These are phyloP conservation scores for Bruguiera gymnorhiza DNA, from an alignment of 345 rosid genomes.

Conservation along the genomic window DNA sequence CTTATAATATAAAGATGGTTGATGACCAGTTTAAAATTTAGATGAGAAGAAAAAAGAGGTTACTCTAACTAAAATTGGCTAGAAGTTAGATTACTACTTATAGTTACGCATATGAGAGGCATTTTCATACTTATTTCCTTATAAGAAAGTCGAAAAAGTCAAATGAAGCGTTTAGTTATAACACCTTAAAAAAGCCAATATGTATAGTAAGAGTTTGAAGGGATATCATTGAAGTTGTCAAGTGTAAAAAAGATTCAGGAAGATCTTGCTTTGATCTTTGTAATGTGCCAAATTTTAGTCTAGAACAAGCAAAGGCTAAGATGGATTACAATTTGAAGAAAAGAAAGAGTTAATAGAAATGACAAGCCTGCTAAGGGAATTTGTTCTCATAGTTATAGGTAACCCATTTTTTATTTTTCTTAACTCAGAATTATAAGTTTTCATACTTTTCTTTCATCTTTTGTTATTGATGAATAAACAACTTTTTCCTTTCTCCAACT, in stretches of 20 bases:
- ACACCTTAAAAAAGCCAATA: conserved; percentile 21
- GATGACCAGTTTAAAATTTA: conserved; percentile 12
- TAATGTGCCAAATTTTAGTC: conserved; percentile 5
- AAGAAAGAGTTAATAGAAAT: too few species aligned
- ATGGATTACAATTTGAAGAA: too few species aligned
- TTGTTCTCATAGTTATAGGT: too few species aligned
- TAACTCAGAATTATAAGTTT: too few species aligned
- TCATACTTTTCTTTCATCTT: too few species aligned
- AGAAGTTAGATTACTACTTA: conserved; percentile 8
- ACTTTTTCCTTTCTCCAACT: too few species aligned
- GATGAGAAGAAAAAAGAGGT: conserved; percentile 17
- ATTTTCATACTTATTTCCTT: conserved; percentile 2
- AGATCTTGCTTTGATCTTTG: background rate
- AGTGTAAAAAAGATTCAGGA: conserved; percentile 16
- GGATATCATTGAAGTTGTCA: conserved; percentile 17
- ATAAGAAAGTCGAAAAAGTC: conserved; percentile 11
- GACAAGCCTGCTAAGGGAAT: too few species aligned
- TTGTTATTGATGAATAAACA: too few species aligned
- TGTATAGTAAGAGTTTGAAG: conserved; percentile 21
- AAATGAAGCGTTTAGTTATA: conserved; percentile 11
- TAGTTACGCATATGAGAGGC: conserved; percentile 17
- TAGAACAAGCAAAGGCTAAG: too few species aligned
- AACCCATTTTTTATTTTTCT: too few species aligned
- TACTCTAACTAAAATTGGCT: conserved; percentile 6
- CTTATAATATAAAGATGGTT: conserved; percentile 23